phyloP scores from a whole-genome alignment of 495 filamentous ascomycete genomes.

The Endocarpon pusillum region DNA sequence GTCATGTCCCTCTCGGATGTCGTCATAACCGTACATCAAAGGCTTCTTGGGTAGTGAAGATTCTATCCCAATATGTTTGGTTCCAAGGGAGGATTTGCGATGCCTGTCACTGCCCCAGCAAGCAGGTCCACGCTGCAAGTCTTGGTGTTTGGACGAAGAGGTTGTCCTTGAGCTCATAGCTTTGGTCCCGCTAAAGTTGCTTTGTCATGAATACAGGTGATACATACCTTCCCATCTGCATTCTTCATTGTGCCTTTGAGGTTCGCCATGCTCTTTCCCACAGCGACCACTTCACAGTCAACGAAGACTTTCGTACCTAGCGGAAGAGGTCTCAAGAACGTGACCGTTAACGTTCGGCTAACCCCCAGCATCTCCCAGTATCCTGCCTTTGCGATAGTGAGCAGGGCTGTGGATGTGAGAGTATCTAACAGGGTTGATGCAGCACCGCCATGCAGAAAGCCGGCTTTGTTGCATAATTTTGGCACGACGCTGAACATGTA shows the following conservation, averaged over 20 bases:
- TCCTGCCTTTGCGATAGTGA: conserved; percentile 38
- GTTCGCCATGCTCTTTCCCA: conserved; percentile 38
- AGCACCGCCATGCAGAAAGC: conserved; percentile 55
- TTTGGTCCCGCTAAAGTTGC: not conserved
- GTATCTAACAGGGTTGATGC: conserved; percentile 49
- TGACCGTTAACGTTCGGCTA: conserved; percentile 45
- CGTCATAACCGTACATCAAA: no score
- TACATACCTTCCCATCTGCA: not conserved
- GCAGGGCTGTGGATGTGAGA: conserved; percentile 41
- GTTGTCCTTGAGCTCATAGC: not conserved
- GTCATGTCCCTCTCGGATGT: no score
- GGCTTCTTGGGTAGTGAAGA: no score
- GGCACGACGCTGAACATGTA: conserved; percentile 33
- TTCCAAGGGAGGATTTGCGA: no score
- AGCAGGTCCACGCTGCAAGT: no score
- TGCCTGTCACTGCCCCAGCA: no score
- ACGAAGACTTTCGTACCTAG: conserved; percentile 32
- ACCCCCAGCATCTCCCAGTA: conserved; percentile 49
- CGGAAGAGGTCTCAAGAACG: conserved; percentile 47
- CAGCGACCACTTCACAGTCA: conserved; percentile 43
- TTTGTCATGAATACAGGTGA: not conserved
- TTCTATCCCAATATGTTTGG: no score
- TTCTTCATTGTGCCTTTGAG: conserved; percentile 15
- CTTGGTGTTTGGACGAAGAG: no score
- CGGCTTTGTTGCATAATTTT: conserved; percentile 37